Evolutionary conservation across 495 filamentous ascomycete species (phyloP).

Genomic region (Podospora fimiseda): DNA sequence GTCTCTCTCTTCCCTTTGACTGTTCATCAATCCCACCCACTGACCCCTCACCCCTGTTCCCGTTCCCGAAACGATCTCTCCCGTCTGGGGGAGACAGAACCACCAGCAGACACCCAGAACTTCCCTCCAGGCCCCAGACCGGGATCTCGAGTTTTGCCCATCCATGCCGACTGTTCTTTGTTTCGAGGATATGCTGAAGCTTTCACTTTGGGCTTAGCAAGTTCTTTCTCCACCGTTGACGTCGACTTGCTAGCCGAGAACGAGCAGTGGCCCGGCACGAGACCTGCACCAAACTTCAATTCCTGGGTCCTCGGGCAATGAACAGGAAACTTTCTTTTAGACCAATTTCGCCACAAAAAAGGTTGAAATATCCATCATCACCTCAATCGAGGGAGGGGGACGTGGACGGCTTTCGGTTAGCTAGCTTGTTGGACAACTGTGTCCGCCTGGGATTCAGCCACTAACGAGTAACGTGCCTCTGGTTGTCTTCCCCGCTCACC

Average conservation of each 20-base stretch:
- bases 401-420: slow-evolving; percentile 20
- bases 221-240: neutral
- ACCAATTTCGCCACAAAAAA: slow-evolving; percentile 21
- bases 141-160: neutral
- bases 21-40: slow-evolving; percentile 8
- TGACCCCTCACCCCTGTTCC: slow-evolving; percentile 2
- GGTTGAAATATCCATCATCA: neutral
- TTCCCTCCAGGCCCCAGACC: too few species aligned
- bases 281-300: slow-evolving; percentile 4
- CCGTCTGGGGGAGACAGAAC: neutral
- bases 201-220: neutral
- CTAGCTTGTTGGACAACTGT: neutral
- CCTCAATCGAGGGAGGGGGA: slow-evolving; percentile 13
- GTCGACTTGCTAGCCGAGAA: neutral
- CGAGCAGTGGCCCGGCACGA: neutral
- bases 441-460: slow-evolving; percentile 17
- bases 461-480: slow-evolving; percentile 19
- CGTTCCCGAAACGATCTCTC: neutral
- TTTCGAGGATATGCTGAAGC: neutral
- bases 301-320: neutral
- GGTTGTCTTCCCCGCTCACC: slow-evolving; percentile 21
- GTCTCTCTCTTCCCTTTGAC: slow-evolving; percentile 2
- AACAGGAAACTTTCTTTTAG: slow-evolving; percentile 7
- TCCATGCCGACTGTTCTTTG: neutral
- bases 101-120: neutral